A percentile compares a stretch with the other conserved stretches of the same genome.
Conservation (phyloP, 2,329 filamentous ascomycete genomes). For the Boeremia exigua region DNA sequence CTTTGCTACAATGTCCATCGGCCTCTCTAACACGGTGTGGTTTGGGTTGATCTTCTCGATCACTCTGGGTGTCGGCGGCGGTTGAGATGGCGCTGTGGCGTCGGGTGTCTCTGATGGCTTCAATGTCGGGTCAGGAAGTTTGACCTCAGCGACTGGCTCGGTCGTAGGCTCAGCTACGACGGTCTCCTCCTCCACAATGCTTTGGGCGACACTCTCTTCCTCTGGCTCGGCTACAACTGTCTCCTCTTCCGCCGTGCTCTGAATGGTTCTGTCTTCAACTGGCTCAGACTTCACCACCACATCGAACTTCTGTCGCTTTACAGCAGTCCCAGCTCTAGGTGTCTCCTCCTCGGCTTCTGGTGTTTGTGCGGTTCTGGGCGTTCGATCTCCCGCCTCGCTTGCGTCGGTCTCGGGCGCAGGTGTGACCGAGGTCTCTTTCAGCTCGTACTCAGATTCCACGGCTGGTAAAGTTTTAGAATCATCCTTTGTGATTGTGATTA, state of each 20-base stretch:
- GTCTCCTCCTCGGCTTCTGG: conserved; percentile 6
- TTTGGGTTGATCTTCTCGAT: conserved; percentile 77
- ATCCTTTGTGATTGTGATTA: conserved; percentile 62
- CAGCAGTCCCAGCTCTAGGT: conserved; percentile 56
- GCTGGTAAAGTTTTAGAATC: conserved; percentile 65
- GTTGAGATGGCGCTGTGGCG: conserved; percentile 47
- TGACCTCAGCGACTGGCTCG: conserved; percentile 19
- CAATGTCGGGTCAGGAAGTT: conserved; percentile 22
- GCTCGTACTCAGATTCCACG: conserved; percentile 56
- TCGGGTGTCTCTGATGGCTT: conserved; percentile 14
- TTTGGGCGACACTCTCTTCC: conserved; percentile 53
- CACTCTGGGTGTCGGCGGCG: conserved; percentile 35
- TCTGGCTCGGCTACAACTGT: not conserved
- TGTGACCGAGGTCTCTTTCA: conserved; percentile 1
- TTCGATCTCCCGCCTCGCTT: conserved; percentile 11
- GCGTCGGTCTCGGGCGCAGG: conserved; percentile 6
- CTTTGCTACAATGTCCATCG: conserved; percentile 93
- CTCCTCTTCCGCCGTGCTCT: conserved; percentile 67
- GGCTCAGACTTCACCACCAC: conserved; percentile 54
- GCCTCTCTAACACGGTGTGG: conserved; percentile 80
- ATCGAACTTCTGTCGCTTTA: conserved; percentile 38
- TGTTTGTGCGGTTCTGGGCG: conserved; percentile 9
- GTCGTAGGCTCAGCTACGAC: not conserved
- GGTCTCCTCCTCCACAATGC: conserved; percentile 66
- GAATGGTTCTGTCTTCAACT: conserved; percentile 56